phyloP scores from a whole-genome alignment of 2,329 filamentous ascomycete genomes.

The Colletotrichum viniferum region DNA sequence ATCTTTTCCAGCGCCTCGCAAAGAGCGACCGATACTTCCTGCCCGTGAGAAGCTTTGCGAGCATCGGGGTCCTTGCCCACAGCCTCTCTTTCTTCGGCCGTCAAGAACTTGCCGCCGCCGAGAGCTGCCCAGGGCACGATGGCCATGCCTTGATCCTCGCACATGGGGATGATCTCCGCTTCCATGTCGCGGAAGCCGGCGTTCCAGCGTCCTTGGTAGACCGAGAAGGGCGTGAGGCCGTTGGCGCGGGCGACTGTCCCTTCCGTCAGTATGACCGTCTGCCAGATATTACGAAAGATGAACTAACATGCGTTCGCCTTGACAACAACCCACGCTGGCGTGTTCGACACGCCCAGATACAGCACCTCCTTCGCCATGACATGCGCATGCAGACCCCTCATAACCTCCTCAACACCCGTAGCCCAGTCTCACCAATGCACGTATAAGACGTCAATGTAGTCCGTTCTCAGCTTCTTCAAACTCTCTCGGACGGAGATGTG shows the following conservation, averaged over 20 bases:
- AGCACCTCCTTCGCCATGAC: constrained; percentile 43
- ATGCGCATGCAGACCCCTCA: constrained; percentile 42
- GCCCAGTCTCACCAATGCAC: constrained; percentile 48
- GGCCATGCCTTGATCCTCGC: constrained; percentile 48
- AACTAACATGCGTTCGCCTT: constrained; percentile 35
- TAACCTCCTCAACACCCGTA: constrained; percentile 43
- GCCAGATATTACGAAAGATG: neutral
- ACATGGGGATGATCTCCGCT: constrained; percentile 46
- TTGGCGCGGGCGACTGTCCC: constrained; percentile 29
- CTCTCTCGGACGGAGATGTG: constrained; percentile 45
- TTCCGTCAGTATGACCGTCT: neutral
- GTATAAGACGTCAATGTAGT: constrained; percentile 47
- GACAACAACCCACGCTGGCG: constrained; percentile 41
- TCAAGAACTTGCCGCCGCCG: constrained; percentile 55
- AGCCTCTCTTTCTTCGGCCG: constrained; percentile 34
- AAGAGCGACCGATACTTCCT: neutral
- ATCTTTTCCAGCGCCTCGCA: constrained; percentile 14
- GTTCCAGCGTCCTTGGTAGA: constrained; percentile 44
- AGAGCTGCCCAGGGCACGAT: constrained; percentile 64
- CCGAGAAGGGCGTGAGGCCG: constrained; percentile 37
- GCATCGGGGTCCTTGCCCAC: constrained; percentile 13
- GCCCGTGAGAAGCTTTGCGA: neutral
- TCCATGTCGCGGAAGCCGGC: constrained; percentile 38
- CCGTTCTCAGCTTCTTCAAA: constrained; percentile 46
- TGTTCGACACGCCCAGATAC: constrained; percentile 44